Evolutionary conservation across 495 filamentous ascomycete species (phyloP), one percentile per base, ranked within the genome.

Genomic region (Penicillium arizonense): DNA sequence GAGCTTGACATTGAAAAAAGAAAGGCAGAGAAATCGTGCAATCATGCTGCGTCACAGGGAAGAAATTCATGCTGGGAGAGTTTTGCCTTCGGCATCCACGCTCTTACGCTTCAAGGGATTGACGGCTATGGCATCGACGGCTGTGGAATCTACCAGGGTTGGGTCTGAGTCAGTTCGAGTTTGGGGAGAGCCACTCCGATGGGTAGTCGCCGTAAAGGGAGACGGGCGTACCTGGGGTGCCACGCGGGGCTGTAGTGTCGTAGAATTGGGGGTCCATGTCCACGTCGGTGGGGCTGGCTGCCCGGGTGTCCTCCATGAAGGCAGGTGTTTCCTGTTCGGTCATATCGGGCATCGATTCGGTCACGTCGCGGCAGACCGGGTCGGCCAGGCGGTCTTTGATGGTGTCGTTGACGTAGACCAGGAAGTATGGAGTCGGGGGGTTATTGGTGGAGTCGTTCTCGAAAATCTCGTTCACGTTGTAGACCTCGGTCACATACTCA

Each of bases 371-470:
- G 55, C 73, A 77, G 26, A 87, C 74, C 2, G 83, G 76, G 47
- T 87, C 77, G 32, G 89, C 87, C 2, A 90, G 61, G 9, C 80
- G 62, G 18, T 82, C 72, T 52, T 85, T 84, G 51, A 80, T 69
- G 6, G 77, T 64, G 20, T 87, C 86, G 34, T 80, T 77, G 14
- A 96, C 86, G 59, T 95, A 96, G 13, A 91, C 89, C 16, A 96
- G 80, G 66, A 92, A 95, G 62, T 96, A 96, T 2, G 91, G 90
- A 24, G 91, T 95, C 2, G 83, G 76, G 5, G 79, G 81, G 47
- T 85, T 85, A 26, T 71, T 76, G 14, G 74, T 75, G 44, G 81
- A 79, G 49, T 82, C 69, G 38, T 83, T 76, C 3, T 79, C 75
- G 65, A 95, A 87, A 42, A 97, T 85, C 60, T 84, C 78, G 52